Evolutionary conservation across 2,329 filamentous ascomycete genomes (phyloP), one percentile per base, ranked within the genome.

Genomic region (Fusarium sp.): DNA sequence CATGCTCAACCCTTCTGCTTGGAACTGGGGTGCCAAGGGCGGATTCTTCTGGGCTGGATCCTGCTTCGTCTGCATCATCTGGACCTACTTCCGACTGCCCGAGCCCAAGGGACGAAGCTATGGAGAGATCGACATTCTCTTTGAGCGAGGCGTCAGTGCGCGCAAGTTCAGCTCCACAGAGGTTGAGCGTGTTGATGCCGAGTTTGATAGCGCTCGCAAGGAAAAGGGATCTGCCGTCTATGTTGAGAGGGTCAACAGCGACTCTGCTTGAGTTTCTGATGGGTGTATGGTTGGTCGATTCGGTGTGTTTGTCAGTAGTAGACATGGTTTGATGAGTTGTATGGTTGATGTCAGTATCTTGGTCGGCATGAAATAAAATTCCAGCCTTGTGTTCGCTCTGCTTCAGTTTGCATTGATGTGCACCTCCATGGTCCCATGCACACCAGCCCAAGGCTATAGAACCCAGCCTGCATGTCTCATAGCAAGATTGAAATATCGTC

Each of bases 111-210:
- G 78, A 7, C 77, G 81, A 33, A 83, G 81, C 0, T 81, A 82
- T 47, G 82, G 79, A 33, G 84, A 87, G 71, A 76, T 87, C 2
- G 84, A 86, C 47, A 71, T 81, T 10, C 70, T 87, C 56, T 87
- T 87, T 64, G 79, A 83, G 61, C 70, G 74, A 21, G 65, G 70
- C 9, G 69, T 80, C 9, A 69, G 75, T 19, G 78, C 81, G 2
- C 72, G 79, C 57, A 77, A 78, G 54, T 82, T 79, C 48, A 69
- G 67, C 53, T 65, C 59, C 6, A 72, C 74, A 0, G 43, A 66
- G n/a, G 63, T 77, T 27, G 71, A 71, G 48, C 45, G 65, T 3
- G 6, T 75, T 6, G 71, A 72, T 48, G 63, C 60, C 2, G 44
- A 54, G 23, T 47, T 58, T 15, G 51, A 57, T 4, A 29, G 31